Conservation (phyloP, 352 stramenopile genomes). For the Globisporangium mamillatum region DNA sequence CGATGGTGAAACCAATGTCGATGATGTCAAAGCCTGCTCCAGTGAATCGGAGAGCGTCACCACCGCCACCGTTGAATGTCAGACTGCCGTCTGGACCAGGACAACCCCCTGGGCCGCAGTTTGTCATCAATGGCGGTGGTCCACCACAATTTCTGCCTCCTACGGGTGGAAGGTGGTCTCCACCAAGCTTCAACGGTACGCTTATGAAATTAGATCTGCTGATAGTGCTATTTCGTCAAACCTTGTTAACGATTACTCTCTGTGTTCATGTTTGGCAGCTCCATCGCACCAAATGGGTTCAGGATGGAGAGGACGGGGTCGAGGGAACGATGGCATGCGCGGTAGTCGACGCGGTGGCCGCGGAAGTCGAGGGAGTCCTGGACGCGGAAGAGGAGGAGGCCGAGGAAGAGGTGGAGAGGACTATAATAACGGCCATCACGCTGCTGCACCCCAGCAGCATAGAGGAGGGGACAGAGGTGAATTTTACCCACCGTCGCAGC, state of each 20-base stretch:
- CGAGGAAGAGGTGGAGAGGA: background rate
- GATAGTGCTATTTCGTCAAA: background rate
- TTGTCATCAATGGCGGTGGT: constrained; percentile 12
- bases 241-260: background rate
- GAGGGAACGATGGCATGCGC: constrained; percentile 30
- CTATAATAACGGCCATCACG: background rate
- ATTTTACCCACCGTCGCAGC: background rate
- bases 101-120: background rate
- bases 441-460: background rate
- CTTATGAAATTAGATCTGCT: background rate
- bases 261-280: constrained; percentile 4
- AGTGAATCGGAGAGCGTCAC: constrained; percentile 13
- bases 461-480: background rate
- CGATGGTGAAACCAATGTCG: constrained; percentile 40
- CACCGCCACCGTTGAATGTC: constrained; percentile 11
- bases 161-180: constrained; percentile 15
- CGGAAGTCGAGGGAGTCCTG: constrained; percentile 31
- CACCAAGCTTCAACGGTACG: constrained; percentile 17
- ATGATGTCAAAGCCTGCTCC: constrained; percentile 15
- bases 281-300: constrained; percentile 15
- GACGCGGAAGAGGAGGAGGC: constrained; percentile 21
- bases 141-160: constrained; percentile 13
- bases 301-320: constrained; percentile 34
- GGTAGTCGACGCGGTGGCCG: constrained; percentile 24
- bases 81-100: constrained; percentile 6